Percentiles rank a stretch among this genome's conserved stretches.
phyloP scores from a whole-genome alignment of 352 stramenopile genomes.

The Globisporangium heterothallicum region DNA sequence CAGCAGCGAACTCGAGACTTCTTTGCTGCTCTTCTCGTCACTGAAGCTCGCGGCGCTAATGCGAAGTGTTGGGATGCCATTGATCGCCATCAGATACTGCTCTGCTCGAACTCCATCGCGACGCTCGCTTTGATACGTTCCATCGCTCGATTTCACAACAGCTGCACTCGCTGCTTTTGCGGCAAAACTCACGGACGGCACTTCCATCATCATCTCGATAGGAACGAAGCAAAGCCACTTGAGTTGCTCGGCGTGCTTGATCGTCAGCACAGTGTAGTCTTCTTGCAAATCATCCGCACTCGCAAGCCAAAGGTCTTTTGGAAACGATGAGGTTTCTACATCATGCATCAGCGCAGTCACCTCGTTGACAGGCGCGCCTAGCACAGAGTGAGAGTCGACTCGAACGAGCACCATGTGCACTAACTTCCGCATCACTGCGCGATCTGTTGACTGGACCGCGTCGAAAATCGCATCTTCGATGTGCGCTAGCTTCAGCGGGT shows the following conservation, averaged over 20 bases:
- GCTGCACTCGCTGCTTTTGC: constrained; percentile 8
- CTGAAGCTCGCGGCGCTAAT: constrained; percentile 16
- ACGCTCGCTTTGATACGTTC: constrained; percentile 4
- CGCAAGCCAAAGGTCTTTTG: constrained; percentile 31
- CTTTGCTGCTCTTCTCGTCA: background rate
- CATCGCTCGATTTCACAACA: background rate
- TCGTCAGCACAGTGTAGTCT: constrained; percentile 25
- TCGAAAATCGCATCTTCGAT: constrained; percentile 16
- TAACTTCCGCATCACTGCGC: constrained; percentile 2
- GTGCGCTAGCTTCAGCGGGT: constrained; percentile 21
- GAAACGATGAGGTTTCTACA: constrained; percentile 12
- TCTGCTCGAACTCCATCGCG: constrained; percentile 22
- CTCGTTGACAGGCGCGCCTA: constrained; percentile 24
- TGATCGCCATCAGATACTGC: constrained; percentile 39
- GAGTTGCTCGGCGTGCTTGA: constrained; percentile 18
- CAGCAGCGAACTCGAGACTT: constrained; percentile 5
- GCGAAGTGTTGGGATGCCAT: constrained; percentile 29
- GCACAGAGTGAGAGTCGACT: constrained; percentile 23
- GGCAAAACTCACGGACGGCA: constrained; percentile 27
- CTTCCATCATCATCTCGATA: constrained; percentile 37
- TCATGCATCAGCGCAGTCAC: constrained; percentile 26
- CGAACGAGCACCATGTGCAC: constrained; percentile 21
- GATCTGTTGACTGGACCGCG: background rate
- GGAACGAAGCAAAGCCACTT: constrained; percentile 27
- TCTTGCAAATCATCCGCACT: constrained; percentile 13